These are phyloP conservation scores for Allantophomopsis lycopodina DNA, from an alignment of 2,329 filamentous ascomycete genomes.

Conservation along the genomic window DNA sequence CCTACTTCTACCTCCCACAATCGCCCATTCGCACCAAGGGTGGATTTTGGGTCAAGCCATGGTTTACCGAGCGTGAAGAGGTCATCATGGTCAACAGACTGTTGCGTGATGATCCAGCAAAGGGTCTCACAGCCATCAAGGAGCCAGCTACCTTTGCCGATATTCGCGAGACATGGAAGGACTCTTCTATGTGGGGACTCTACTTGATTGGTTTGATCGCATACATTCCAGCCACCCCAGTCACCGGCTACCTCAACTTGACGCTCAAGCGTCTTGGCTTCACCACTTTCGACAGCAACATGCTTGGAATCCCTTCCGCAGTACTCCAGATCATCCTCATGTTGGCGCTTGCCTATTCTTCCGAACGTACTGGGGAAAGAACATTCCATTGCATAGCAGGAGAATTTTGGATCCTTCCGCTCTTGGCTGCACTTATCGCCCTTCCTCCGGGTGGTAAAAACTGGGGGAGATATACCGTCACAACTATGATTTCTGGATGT, in stretches of 20 bases:
- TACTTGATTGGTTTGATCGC: conserved; percentile 32
- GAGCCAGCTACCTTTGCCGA: conserved; percentile 27
- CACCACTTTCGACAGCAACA: conserved; percentile 42
- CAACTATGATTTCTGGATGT: conserved; percentile 35
- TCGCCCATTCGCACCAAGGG: conserved; percentile 53
- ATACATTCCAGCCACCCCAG: conserved; percentile 32
- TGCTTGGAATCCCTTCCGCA: conserved; percentile 47
- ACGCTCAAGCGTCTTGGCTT: conserved; percentile 42
- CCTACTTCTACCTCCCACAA: conserved; percentile 44
- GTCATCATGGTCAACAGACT: conserved; percentile 54
- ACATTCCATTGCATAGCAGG: conserved; percentile 36
- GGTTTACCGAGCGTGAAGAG: conserved; percentile 55
- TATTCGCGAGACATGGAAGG: conserved; percentile 28
- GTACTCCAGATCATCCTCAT: conserved; percentile 42
- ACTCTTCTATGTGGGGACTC: conserved; percentile 33
- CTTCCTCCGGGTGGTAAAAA: conserved; percentile 31
- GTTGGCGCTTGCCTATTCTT: conserved; percentile 35
- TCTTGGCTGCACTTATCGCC: conserved; percentile 34
- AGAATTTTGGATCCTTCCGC: conserved; percentile 35
- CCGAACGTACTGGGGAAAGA: conserved; percentile 39
- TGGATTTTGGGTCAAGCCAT: conserved; percentile 44
- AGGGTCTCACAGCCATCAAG: conserved; percentile 31
- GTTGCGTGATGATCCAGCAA: conserved; percentile 37
- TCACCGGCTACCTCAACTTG: conserved; percentile 36
- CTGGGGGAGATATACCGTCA: conserved; percentile 36